Evolutionary conservation across 164 flowering plant species (phyloP).

Genomic region (Aristolochia contorta): DNA sequence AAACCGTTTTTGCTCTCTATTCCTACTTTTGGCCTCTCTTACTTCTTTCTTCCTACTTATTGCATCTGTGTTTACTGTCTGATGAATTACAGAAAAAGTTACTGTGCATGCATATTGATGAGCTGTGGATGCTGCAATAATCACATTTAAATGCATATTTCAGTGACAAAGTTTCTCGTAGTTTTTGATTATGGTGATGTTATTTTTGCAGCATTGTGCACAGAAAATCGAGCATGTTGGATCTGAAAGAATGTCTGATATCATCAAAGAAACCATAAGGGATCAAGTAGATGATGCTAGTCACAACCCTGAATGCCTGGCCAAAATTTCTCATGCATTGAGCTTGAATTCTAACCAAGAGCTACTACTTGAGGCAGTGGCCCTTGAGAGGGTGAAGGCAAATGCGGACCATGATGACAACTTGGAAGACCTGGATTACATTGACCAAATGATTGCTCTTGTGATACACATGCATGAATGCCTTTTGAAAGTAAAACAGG

Average conservation of each 20-base stretch:
- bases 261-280: slow-evolving; percentile 45
- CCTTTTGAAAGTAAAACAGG: slow-evolving; percentile 31
- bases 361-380: slow-evolving; percentile 56
- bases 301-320: slow-evolving; percentile 51
- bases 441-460: slow-evolving; percentile 36
- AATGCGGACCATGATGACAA: slow-evolving; percentile 28
- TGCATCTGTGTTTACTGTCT: too few relatives aligned
- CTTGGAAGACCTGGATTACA: slow-evolving; percentile 24
- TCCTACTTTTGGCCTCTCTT: too few relatives aligned
- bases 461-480: slow-evolving; percentile 47
- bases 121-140: slow-evolving; percentile 3
- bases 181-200: slow-evolving; percentile 66
- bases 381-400: slow-evolving; percentile 63
- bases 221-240: slow-evolving; percentile 46
- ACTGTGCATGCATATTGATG: too few relatives aligned
- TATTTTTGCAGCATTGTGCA: slow-evolving; percentile 40
- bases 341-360: slow-evolving; percentile 52
- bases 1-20: too few relatives aligned
- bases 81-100: too few relatives aligned
- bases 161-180: slow-evolving; percentile 60
- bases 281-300: slow-evolving; percentile 44
- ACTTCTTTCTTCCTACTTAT: too few relatives aligned
- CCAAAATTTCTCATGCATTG: slow-evolving; percentile 27
- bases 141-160: slow-evolving; percentile 67
- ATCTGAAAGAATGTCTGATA: slow-evolving; percentile 24